Conservation (phyloP, 2,329 filamentous ascomycete genomes). For the Trichoderma atrobrunneum region DNA sequence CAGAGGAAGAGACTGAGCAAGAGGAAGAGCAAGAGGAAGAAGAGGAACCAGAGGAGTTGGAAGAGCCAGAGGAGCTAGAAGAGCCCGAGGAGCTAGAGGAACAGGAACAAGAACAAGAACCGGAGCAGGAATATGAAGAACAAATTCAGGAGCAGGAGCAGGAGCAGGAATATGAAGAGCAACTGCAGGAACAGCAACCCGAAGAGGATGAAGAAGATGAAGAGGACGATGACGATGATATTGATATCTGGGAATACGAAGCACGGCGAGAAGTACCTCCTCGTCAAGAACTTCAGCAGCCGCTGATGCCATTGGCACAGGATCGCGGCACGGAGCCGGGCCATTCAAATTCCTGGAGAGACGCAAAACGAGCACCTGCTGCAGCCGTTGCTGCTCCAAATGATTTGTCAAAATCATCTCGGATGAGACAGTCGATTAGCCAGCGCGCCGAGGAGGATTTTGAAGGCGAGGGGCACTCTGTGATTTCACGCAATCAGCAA, state of each 20-base stretch:
- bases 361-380: constrained; percentile 14
- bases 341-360: constrained; percentile 38
- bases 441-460: constrained; percentile 15
- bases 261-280: constrained; percentile 46
- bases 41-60: constrained; percentile 16
- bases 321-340: constrained; percentile 33
- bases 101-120: neutral
- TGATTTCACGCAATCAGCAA: constrained; percentile 36
- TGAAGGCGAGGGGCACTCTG: constrained; percentile 44
- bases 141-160: neutral
- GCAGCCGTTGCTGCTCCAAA: neutral
- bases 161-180: neutral
- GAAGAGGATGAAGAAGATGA: neutral
- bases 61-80: neutral
- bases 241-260: constrained; percentile 58
- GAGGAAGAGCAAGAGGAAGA: neutral
- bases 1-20: neutral
- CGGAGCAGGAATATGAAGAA: neutral
- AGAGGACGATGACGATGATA: constrained; percentile 37
- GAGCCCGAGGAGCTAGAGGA: neutral
- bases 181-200: neutral
- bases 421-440: constrained; percentile 13
- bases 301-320: constrained; percentile 25
- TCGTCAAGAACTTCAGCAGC: constrained; percentile 29
- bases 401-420: constrained; percentile 20